A percentile compares a stretch with the other conserved stretches of the same genome.
Evolutionary conservation across 1,284 basidiomycete genomes (phyloP).

Genomic region (Puccinia novopanici): DNA sequence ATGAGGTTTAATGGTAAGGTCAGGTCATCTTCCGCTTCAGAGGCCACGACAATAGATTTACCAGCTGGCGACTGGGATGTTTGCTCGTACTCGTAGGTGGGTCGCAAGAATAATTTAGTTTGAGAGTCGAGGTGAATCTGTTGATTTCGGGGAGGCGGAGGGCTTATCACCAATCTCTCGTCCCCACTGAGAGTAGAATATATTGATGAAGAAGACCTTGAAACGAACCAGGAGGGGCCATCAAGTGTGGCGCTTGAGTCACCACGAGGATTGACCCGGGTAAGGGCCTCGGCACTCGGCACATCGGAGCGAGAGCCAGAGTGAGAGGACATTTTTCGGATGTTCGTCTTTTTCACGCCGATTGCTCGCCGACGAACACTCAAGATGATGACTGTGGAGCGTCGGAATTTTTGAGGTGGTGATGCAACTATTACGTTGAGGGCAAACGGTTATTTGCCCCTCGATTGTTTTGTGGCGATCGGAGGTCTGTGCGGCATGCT

Average conservation of each 20-base stretch:
- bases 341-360: conserved; percentile 8
- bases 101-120: neutral
- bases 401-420: neutral
- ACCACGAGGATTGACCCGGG: neutral
- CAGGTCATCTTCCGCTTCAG: conserved; percentile 13
- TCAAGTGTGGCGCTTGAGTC: conserved; percentile 1
- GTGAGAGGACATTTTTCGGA: neutral
- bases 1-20: conserved; percentile 10
- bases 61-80: neutral
- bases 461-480: no score
- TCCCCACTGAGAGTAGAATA: neutral
- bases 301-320: conserved; percentile 33
- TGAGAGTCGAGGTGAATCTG: conserved; percentile 2
- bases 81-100: conserved; percentile 1
- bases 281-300: conserved; percentile 20
- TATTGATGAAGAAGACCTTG: conserved; percentile 12
- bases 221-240: conserved; percentile 17
- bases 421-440: neutral
- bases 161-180: conserved; percentile 8
- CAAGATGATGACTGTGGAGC: neutral
- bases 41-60: neutral
- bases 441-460: no score
- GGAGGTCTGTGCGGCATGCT: no score
- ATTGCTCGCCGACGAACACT: neutral
- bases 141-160: neutral